These are phyloP conservation scores for Angomonas desouzai DNA, from an alignment of 208 protist species.

Conservation along the genomic window DNA sequence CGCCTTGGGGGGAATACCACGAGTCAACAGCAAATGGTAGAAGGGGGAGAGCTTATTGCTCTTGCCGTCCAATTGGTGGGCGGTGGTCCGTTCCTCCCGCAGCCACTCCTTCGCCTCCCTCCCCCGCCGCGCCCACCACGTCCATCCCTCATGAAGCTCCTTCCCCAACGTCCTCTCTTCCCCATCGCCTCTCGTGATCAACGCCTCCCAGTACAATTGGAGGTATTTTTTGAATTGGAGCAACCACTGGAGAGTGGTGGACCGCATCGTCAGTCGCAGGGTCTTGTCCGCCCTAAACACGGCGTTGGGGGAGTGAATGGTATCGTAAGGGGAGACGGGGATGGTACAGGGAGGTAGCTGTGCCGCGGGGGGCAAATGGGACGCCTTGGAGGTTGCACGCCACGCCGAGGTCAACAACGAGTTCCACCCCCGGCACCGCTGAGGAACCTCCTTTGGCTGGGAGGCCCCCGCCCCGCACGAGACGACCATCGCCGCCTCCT, in stretches of 20 bases:
- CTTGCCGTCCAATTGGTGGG: background rate
- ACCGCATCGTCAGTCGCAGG: constrained; percentile 54
- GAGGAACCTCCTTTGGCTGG: constrained; percentile 29
- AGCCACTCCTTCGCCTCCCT: constrained; percentile 52
- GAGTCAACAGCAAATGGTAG: constrained; percentile 20
- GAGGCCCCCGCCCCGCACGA: constrained; percentile 55
- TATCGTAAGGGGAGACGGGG: constrained; percentile 60
- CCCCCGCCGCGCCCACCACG: constrained; percentile 63
- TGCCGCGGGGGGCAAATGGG: constrained; percentile 60
- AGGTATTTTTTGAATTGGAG: constrained; percentile 49
- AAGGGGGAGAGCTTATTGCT: constrained; percentile 25
- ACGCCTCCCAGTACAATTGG: constrained; percentile 25
- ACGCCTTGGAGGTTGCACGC: constrained; percentile 61
- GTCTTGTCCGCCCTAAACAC: constrained; percentile 46
- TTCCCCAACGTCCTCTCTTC: constrained; percentile 11
- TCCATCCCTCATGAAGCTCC: constrained; percentile 60
- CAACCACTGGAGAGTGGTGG: constrained; percentile 69
- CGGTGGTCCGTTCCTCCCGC: constrained; percentile 51
- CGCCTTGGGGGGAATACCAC: constrained; percentile 14
- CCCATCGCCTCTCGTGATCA: constrained; percentile 13
- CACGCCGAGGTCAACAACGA: constrained; percentile 68
- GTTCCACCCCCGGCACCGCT: constrained; percentile 78
- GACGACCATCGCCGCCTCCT: constrained; percentile 58
- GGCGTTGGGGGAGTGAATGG: constrained; percentile 45
- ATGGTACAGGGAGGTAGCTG: constrained; percentile 69